These are phyloP conservation scores for Podila epigama DNA, from an alignment of 192 early-diverging fungal genomes.

Conservation along the genomic window DNA sequence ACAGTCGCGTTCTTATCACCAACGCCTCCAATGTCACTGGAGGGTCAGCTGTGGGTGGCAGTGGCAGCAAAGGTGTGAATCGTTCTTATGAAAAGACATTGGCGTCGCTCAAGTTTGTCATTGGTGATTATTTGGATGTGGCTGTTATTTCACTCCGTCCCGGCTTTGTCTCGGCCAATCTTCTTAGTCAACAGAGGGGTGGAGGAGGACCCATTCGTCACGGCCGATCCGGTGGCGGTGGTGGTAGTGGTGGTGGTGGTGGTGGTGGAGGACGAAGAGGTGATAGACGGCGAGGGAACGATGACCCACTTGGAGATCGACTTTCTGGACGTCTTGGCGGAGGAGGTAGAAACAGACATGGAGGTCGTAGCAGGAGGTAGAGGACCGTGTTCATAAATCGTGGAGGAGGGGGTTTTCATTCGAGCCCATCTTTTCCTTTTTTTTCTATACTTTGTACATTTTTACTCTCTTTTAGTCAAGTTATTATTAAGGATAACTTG, in stretches of 20 bases:
- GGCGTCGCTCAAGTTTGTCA: conserved; percentile 14
- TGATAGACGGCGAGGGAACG: neutral
- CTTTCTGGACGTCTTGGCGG: neutral
- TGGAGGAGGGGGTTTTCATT: too few relatives aligned
- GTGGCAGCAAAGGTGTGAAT: neutral
- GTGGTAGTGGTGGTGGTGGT: conserved; percentile 5
- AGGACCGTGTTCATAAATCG: too few relatives aligned
- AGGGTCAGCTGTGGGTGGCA: neutral
- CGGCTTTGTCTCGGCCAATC: neutral
- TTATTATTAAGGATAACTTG: too few relatives aligned
- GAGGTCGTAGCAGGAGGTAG: neutral
- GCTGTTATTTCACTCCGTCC: conserved; percentile 4
- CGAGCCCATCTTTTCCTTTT: too few relatives aligned
- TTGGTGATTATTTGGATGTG: conserved; percentile 38
- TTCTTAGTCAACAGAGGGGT: neutral
- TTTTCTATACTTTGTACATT: too few relatives aligned
- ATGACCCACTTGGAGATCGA: neutral
- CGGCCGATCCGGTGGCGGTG: conserved; percentile 23
- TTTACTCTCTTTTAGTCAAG: too few relatives aligned
- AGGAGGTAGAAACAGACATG: neutral
- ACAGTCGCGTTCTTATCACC: neutral
- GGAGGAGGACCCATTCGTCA: conserved; percentile 46
- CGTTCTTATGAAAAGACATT: conserved; percentile 17
- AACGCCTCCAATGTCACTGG: neutral
- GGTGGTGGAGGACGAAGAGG: conserved; percentile 17